A percentile compares a stretch with the other conserved stretches of the same genome.
Conservation (phyloP, 495 filamentous ascomycete genomes). For the Penicillium bialowiezense region DNA sequence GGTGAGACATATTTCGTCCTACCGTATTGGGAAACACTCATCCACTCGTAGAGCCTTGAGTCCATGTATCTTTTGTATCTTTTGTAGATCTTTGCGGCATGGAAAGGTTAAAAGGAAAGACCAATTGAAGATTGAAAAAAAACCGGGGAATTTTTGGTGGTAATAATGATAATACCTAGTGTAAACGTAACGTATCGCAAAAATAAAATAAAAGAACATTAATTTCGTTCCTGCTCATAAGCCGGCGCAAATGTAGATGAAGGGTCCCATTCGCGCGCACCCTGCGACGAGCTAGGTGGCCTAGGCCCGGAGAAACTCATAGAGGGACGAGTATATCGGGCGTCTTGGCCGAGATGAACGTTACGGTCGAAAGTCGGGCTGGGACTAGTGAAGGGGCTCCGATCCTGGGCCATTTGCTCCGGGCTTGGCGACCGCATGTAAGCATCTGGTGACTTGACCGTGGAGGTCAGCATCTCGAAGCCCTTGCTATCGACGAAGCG, state of each 20-base stretch:
- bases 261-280: constrained; percentile 39
- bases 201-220: too few relatives aligned
- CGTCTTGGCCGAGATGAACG: constrained; percentile 49
- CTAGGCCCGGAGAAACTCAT: constrained; percentile 60
- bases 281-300: constrained; percentile 39
- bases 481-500: constrained; percentile 62
- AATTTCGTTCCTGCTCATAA: background rate
- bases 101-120: too few relatives aligned
- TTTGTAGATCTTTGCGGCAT: too few relatives aligned
- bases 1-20: too few relatives aligned
- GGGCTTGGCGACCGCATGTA: constrained; percentile 43
- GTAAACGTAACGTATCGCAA: constrained; percentile 3
- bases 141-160: background rate
- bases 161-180: constrained; percentile 8
- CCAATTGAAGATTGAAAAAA: background rate
- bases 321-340: constrained; percentile 53
- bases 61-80: too few relatives aligned
- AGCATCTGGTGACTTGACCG: constrained; percentile 43
- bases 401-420: constrained; percentile 17
- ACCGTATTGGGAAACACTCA: too few relatives aligned
- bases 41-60: too few relatives aligned
- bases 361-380: constrained; percentile 32
- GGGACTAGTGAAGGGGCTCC: constrained; percentile 15
- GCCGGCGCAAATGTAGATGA: constrained; percentile 35
- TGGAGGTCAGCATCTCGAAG: constrained; percentile 75